Base-by-base conservation (phyloP, 1,284 basidiomycete species). In the Trichosporon faecale region DNA sequence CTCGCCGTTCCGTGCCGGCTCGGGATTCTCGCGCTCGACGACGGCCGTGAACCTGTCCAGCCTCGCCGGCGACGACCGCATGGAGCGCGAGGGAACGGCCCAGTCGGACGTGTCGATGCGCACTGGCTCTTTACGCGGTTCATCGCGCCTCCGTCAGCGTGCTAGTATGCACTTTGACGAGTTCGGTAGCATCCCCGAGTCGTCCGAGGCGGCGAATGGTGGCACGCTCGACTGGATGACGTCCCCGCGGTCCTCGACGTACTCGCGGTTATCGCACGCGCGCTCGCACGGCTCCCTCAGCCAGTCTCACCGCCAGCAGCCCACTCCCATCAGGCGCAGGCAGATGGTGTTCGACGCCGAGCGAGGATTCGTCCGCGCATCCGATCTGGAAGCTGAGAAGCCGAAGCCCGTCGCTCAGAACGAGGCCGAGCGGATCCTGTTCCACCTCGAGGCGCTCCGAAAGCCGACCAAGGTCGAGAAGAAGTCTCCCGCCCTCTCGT, bases 341-440 rank as follows among this genome's bases (percentile, higher is more conserved):
- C 80, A 79, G 70, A 69, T 84, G 73, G 80, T 84, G 4, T 84
- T 79, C 77, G 74, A 79, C 33, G 46, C 65, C 7, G 78, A 80
- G 16, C 76, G 77, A 44, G 82, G 80, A 9, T 84, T 84, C 71
- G 73, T 82, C 31, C 70, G 79, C 46, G 77, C 78, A 66, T 74
- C 74, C 69, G 76, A 79, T 49, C 72, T 79, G 16, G 71, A 70
- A 71, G 68, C 72, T 25, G 73, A 78, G 66, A 67, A 72, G 3
- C 76, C 79, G 2, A 69, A 72, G 14, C 76, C 76, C 0, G 69
- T 77, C 5, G 74, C 74, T 35, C 71, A 78, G 65, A 82, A 79
- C 68, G 81, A 83, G 67, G 82, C 82, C 35, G 82, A 84, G 66
- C 76, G 81, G 0, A 83, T 84, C 52, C 76, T 84, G 16, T 77